Conservation (phyloP, 805 yeast species). For the Lachancea dasiensis region DNA sequence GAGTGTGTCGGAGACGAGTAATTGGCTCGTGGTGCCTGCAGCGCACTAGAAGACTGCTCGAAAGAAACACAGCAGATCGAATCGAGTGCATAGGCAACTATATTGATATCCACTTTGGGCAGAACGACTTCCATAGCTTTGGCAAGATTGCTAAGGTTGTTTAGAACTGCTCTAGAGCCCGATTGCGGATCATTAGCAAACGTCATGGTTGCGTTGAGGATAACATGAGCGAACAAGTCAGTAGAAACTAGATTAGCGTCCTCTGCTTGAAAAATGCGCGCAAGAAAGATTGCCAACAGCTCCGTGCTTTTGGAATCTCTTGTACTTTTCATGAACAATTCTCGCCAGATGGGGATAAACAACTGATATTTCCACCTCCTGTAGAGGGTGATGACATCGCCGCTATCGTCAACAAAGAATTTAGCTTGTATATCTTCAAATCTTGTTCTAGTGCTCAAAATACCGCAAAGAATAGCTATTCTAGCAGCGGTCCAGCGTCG, state of each 20-base stretch:
- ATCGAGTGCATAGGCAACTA: conserved; percentile 9
- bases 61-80: conserved; percentile 10
- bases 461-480: conserved; percentile 23
- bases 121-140: conserved; percentile 18
- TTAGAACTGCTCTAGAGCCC: conserved; percentile 8
- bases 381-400: conserved; percentile 14
- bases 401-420: conserved; percentile 23
- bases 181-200: conserved; percentile 9
- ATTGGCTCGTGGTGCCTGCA: conserved; percentile 10
- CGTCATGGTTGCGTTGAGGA: conserved; percentile 11
- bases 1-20: conserved; percentile 17
- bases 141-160: conserved; percentile 21
- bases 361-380: conserved; percentile 17
- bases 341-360: conserved; percentile 23
- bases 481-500: conserved; percentile 20
- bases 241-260: conserved; percentile 13
- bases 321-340: background rate
- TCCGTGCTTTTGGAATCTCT: background rate
- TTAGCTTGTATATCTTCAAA: conserved; percentile 17
- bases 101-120: conserved; percentile 1
- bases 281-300: conserved; percentile 9
- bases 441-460: conserved; percentile 16
- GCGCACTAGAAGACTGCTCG: conserved; percentile 15
- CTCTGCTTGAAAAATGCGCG: conserved; percentile 8
- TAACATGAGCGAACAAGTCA: conserved; percentile 13